Conservation (phyloP, 1,139 yeast species). For the Geotrichum aggregatum region DNA sequence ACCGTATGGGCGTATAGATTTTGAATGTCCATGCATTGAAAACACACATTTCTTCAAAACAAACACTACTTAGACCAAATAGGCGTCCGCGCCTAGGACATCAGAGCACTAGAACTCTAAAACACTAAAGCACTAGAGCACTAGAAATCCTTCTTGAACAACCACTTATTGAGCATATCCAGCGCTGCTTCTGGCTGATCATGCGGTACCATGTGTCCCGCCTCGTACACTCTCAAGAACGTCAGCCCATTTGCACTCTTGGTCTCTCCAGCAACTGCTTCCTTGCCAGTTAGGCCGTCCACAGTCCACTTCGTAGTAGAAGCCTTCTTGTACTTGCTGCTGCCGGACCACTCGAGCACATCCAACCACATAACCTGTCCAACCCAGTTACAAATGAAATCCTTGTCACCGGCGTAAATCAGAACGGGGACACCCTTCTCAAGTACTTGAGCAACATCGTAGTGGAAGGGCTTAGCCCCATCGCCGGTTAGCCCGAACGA, state of each 20-base stretch:
- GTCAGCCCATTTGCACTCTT: constrained; percentile 51
- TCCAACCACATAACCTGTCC: constrained; percentile 80
- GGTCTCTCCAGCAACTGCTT: constrained; percentile 42
- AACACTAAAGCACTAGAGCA: too few relatives aligned
- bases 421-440: constrained; percentile 65
- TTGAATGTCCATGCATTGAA: too few relatives aligned
- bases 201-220: constrained; percentile 66
- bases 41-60: too few relatives aligned
- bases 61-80: too few relatives aligned
- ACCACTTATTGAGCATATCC: constrained; percentile 72
- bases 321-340: constrained; percentile 21
- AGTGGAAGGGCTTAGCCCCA: constrained; percentile 61
- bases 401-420: constrained; percentile 86
- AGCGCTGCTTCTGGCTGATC: constrained; percentile 68
- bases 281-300: constrained; percentile 34
- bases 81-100: too few relatives aligned
- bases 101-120: too few relatives aligned
- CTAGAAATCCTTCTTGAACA: too few relatives aligned
- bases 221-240: constrained; percentile 55
- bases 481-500: constrained; percentile 60
- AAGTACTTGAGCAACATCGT: constrained; percentile 53
- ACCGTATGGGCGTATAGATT: too few relatives aligned
- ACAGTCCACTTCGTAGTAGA: constrained; percentile 31
- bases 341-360: constrained; percentile 58
- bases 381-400: constrained; percentile 85